Evolutionary conservation across 2,329 filamentous ascomycete species (phyloP).

Genomic region (Ophiostoma himal-ulmi): DNA sequence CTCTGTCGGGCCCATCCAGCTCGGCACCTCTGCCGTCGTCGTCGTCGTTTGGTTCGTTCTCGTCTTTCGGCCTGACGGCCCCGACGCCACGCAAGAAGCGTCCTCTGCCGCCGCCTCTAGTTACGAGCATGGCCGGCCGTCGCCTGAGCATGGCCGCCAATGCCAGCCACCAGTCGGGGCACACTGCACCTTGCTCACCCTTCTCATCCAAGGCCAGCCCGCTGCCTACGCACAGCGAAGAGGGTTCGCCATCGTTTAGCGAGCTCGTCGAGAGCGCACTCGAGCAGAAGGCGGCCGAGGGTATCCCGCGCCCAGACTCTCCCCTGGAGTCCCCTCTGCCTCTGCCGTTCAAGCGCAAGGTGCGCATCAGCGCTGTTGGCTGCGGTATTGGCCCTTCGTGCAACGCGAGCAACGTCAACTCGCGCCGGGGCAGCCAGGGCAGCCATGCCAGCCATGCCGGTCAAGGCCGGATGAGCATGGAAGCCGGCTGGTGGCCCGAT

Average conservation of each 20-base stretch:
- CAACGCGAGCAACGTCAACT: neutral
- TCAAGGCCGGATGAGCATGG: conserved; percentile 25
- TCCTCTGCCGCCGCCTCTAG: neutral
- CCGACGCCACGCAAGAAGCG: conserved; percentile 9
- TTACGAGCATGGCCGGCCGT: neutral
- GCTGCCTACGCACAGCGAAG: conserved; percentile 2
- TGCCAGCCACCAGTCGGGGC: neutral
- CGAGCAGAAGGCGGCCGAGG: conserved; percentile 19
- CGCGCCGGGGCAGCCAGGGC: neutral
- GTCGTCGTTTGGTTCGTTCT: neutral
- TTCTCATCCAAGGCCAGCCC: conserved; percentile 4
- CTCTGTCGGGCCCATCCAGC: neutral
- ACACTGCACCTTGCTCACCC: neutral
- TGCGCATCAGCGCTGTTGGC: conserved; percentile 37
- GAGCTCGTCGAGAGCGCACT: conserved; percentile 4
- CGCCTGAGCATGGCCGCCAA: neutral
- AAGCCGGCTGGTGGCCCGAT: conserved; percentile 31
- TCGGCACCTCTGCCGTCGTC: neutral
- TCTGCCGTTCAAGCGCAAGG: conserved; percentile 32
- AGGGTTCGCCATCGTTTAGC: neutral
- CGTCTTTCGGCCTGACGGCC: neutral
- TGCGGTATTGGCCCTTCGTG: neutral
- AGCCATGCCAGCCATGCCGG: neutral
- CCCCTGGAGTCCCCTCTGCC: conserved; percentile 27
- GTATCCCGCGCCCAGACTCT: conserved; percentile 33